Evolutionary conservation across 148 eudicot species (phyloP), one percentile per base, ranked within the genome.

Genomic region (Silene latifolia): DNA sequence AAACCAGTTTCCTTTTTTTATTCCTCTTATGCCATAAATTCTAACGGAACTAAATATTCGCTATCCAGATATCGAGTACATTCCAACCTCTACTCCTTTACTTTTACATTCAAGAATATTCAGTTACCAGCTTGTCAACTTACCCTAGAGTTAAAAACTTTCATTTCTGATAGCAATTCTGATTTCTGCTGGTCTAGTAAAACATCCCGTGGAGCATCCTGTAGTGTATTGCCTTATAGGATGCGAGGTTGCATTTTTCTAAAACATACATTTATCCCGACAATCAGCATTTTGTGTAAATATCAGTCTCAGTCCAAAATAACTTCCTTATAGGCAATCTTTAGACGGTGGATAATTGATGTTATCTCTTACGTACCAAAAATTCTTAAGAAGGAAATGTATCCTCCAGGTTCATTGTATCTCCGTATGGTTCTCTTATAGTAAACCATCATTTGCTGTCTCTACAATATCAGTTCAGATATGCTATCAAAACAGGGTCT

Each of bases 31-130:
- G 8, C 23, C 23, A 58, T 15, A 7, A 58, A 58, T 14, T 65
- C 8, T 46, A 67, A 8, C 42, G 70, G 7, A n/a, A 24, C 70
- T n/a, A 67, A 67, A 35, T 67, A 67, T 67, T 67, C 24, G 20
- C 51, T 67, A 35, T 42, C 48, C 2, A 14, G 8, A 11, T 65
- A 32, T 27, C n/a, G 18, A 15, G 4, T n/a, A 67, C 51, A 35
- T 42, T 67, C 13, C 15, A 19, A 39, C 19, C 63, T 19, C 63
- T 60, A 51, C 12, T 19, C 63, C 24, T 60, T 11, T 23, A 60
- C 6, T 60, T 60, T 60, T 21, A 60, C 27, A 21, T 2, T 60
- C 29, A 60, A 10, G 64, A 21, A 23, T 60, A 60, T 21, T 60
- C 27, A 9, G 9, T 51, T 51, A 51, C 56, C 56, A 51, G 4